A percentile compares a stretch with the other conserved stretches of the same genome.
These are phyloP conservation scores for Acanthamoeba healyi DNA, from an alignment of 208 protist genomes.

Conservation along the genomic window DNA sequence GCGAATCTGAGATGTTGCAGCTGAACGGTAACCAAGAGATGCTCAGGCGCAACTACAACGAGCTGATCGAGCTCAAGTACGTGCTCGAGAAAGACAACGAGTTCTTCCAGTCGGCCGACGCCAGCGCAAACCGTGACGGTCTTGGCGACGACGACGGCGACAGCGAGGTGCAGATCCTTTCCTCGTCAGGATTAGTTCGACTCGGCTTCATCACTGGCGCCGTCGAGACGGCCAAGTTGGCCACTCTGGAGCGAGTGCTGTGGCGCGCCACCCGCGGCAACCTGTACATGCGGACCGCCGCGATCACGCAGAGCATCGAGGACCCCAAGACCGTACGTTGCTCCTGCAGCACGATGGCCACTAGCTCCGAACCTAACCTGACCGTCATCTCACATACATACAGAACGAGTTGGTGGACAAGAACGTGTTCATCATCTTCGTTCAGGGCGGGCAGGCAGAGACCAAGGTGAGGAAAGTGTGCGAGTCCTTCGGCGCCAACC, in stretches of 20 bases:
- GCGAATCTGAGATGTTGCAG: slow-evolving; percentile 94
- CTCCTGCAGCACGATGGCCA: background rate
- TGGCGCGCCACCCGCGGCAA: slow-evolving; percentile 97
- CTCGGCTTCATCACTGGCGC: slow-evolving; percentile 96
- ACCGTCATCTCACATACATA: background rate
- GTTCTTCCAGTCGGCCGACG: slow-evolving; percentile 86
- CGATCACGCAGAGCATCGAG: slow-evolving; percentile 94
- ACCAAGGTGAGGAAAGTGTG: slow-evolving; percentile 96
- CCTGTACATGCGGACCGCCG: slow-evolving; percentile 93
- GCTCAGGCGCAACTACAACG: slow-evolving; percentile 87
- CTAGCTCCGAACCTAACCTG: no score
- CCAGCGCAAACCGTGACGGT: background rate
- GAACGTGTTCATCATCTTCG: slow-evolving; percentile 97
- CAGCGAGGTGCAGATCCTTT: slow-evolving; percentile 28
- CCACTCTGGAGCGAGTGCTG: slow-evolving; percentile 95
- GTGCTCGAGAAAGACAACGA: slow-evolving; percentile 85
- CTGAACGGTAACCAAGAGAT: slow-evolving; percentile 92
- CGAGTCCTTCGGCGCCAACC: slow-evolving; percentile 95
- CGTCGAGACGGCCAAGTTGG: slow-evolving; percentile 93
- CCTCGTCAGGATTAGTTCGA: slow-evolving; percentile 57
- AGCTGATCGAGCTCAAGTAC: slow-evolving; percentile 88
- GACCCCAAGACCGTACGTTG: slow-evolving; percentile 88
- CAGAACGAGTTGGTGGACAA: slow-evolving; percentile 88
- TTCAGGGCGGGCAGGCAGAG: slow-evolving; percentile 94
- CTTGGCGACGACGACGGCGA: background rate